These are phyloP conservation scores for Penicillium verrucosum DNA, from an alignment of 2,329 filamentous ascomycete species.

Conservation along the genomic window DNA sequence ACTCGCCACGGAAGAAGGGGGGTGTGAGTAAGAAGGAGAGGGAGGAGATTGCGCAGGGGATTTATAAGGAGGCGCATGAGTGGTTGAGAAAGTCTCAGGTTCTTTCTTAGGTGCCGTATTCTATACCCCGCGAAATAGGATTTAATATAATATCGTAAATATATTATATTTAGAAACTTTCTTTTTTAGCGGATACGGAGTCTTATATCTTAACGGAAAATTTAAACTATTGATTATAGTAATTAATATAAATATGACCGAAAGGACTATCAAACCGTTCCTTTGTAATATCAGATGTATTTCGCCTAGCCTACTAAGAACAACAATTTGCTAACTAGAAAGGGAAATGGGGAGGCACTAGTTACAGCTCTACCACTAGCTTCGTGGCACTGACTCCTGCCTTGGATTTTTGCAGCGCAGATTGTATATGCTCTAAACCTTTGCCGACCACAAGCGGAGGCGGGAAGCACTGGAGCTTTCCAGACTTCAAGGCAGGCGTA, in stretches of 20 bases:
- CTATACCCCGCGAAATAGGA: not conserved
- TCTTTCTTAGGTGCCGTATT: not conserved
- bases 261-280: not conserved
- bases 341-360: not conserved
- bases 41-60: not conserved
- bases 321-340: not conserved
- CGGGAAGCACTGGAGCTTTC: not conserved
- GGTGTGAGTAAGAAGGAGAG: not conserved
- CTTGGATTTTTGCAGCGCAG: not conserved
- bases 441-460: not conserved
- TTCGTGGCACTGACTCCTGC: not conserved
- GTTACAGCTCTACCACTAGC: not conserved
- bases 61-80: constrained; percentile 32
- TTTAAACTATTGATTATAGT: not conserved
- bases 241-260: not conserved
- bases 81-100: constrained; percentile 47
- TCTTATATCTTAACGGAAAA: not conserved
- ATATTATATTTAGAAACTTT: not conserved
- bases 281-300: not conserved
- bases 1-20: not conserved
- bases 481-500: not conserved
- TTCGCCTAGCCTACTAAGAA: not conserved
- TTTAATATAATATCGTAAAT: not conserved
- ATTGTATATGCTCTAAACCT: not conserved
- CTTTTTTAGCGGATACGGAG: not conserved